Evolutionary conservation across 345 rosid species (phyloP), one percentile per base, ranked within the genome.

Genomic region (Ricinus communis): DNA sequence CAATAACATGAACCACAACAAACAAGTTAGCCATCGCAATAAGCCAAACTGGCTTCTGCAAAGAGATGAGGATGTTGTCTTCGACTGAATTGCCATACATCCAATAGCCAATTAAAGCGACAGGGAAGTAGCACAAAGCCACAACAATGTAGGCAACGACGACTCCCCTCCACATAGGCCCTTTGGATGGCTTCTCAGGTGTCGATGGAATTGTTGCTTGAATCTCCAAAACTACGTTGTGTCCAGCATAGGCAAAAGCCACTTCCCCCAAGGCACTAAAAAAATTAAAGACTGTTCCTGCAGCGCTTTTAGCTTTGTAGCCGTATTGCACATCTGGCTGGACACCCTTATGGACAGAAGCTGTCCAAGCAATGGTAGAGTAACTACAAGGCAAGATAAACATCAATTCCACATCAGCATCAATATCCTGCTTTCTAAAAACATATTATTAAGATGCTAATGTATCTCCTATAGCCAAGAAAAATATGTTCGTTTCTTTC

Each of bases 201-300:
- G 81, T 62, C 0, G 81, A 77, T 33, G 81, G 81, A 30, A 77
- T 72, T n/a, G 81, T 77, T 62, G 81, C 81, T 50, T 77, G 81
- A 68, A 77, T 77, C 70, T 77, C 81, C 55, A 77, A 63, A n/a
- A 77, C 81, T 60, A 77, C 81, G 33, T 77, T 77, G 70, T 77
- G 81, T 14, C 81, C 81, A 13, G 81, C 81, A 40, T 77, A 77
- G 18, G 81, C 81, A 57, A 77, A 77, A 31, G 81, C 81, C 30
- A 77, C 81, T 14, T 72, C 77, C 0, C 81, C 81, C 31, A 77
- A 41, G 3, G 77, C 81, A 53, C 70, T 67, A 47, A 77, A 68
- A 62, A 77, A 77, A 38, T 68, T 49, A 47, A 77, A 77, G 2
- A 72, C 62, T 19, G 73, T 77, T 38, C 81, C 81, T 27, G 54